Evolutionary conservation across 371 early-diverging fungal genomes (phyloP), one percentile per base, ranked within the genome.

Genomic region (Capillidium rhysosporum): DNA sequence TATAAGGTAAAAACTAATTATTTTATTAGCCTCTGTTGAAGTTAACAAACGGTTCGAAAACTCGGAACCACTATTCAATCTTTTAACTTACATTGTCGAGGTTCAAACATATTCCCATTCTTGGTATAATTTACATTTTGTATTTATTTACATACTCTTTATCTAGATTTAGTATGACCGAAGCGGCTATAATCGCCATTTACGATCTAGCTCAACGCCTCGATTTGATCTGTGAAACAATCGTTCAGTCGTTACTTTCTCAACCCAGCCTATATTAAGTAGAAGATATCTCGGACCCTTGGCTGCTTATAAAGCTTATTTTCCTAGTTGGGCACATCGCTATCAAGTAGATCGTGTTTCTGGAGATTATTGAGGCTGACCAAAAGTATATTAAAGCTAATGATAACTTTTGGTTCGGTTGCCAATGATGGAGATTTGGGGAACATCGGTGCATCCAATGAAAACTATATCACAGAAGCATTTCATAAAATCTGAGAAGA

Each of bases 241-340:
- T 94, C 8, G 24, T 52, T 25, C 14, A 41, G 25, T 69, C 80
- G 52, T 71, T 89, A 45, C 57, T 49, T 41, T 23, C 47, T 20
- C n/a, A 52, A 29, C 49, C 60, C 41, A 21, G 26, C 0, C 47
- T 57, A 23, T 23, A 57, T 25, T 52, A 54, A 29, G 39, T 29
- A 23, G 30, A 38, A 24, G 45, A 0, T 57, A 55, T 18, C 46
- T 60, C 38, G 47, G 72, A 77, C 46, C 64, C 90, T 9, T 72
- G 76, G 57, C 80, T 79, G 31, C 73, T 95, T 0, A 75, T 81
- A 51, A 84, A 92, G 51, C 66, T 96, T 5, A 64, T 90, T 34
- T 96, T 95, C 57, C 68, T 92, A 20, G 83, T 89, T 23, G 96
- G 97, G 0, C 97, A 95, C 64, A 79, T 91, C 3, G 95, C 92